Evolutionary conservation across 495 filamentous ascomycete genomes (phyloP).

Genomic region (Elaphomyces granulatus): DNA sequence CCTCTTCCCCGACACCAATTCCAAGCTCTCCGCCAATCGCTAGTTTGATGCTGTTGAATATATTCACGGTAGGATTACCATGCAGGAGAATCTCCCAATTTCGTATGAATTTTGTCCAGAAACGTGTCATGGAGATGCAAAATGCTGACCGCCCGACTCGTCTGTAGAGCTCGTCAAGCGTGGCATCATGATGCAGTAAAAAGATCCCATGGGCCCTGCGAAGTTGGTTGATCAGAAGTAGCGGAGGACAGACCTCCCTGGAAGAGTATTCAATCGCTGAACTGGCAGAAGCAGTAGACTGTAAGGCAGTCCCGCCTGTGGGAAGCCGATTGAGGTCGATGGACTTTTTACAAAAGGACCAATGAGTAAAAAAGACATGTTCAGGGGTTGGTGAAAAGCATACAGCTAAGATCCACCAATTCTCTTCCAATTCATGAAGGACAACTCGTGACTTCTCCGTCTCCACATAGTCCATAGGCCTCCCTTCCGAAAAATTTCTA

Average conservation of each 20-base stretch:
- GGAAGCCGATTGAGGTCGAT: slow-evolving; percentile 53
- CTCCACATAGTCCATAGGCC: slow-evolving; percentile 70
- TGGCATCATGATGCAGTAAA: slow-evolving; percentile 68
- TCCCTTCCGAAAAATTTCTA: slow-evolving; percentile 64
- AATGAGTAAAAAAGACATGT: not conserved
- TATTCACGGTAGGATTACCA: slow-evolving; percentile 68
- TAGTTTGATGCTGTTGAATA: slow-evolving; percentile 76
- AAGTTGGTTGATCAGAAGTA: slow-evolving; percentile 65
- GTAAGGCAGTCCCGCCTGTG: slow-evolving; percentile 12
- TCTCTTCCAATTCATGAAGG: slow-evolving; percentile 66
- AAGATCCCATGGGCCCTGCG: slow-evolving; percentile 71
- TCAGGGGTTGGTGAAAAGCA: slow-evolving; percentile 5
- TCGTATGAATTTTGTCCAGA: slow-evolving; percentile 68
- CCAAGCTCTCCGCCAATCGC: slow-evolving; percentile 79
- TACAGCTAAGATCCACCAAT: slow-evolving; percentile 94
- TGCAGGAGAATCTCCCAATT: slow-evolving; percentile 83
- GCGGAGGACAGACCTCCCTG: slow-evolving; percentile 73
- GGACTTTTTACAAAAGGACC: slow-evolving; percentile 32
- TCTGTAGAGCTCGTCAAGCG: slow-evolving; percentile 48
- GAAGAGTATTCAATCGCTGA: slow-evolving; percentile 58
- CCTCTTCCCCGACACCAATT: slow-evolving; percentile 85
- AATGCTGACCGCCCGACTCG: slow-evolving; percentile 46
- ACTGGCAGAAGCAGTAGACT: slow-evolving; percentile 9
- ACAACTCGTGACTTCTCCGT: slow-evolving; percentile 78
- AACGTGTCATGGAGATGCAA: slow-evolving; percentile 52